phyloP scores from a whole-genome alignment of 129 eudicot genomes.

The Pseudognaphalium luteoalbum region DNA sequence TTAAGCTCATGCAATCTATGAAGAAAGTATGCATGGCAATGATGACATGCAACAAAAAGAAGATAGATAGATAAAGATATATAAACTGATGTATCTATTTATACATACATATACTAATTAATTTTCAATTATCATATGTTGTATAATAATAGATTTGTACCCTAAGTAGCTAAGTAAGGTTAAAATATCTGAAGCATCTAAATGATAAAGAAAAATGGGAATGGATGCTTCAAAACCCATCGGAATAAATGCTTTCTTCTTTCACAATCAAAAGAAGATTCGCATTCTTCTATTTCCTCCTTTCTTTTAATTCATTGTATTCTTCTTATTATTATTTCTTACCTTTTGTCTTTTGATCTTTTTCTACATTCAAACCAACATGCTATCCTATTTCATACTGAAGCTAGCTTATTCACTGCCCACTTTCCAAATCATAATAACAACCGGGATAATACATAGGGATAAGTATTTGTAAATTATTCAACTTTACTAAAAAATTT shows the following conservation, averaged over 20 bases:
- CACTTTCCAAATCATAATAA: neutral
- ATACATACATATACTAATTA: too few relatives aligned
- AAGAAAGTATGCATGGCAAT: too few relatives aligned
- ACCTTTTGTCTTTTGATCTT: slow-evolving; percentile 5
- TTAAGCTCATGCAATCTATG: too few relatives aligned
- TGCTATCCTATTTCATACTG: slow-evolving; percentile 3
- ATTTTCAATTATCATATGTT: too few relatives aligned
- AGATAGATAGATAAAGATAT: too few relatives aligned
- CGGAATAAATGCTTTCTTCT: slow-evolving; percentile 83
- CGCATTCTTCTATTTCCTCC: slow-evolving; percentile 37
- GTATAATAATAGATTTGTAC: slow-evolving; percentile 6
- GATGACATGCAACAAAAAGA: too few relatives aligned
- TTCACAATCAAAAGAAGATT: slow-evolving; percentile 80
- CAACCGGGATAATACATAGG: too few relatives aligned
- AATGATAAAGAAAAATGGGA: slow-evolving; percentile 29
- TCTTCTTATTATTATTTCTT: neutral
- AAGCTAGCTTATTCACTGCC: neutral
- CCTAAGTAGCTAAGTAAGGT: slow-evolving; percentile 20
- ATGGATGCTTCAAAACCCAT: slow-evolving; percentile 38
- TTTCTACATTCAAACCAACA: slow-evolving; percentile 12
- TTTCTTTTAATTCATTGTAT: neutral
- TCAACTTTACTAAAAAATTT: too few relatives aligned
- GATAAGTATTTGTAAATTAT: too few relatives aligned
- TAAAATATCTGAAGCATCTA: slow-evolving; percentile 30
- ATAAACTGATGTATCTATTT: too few relatives aligned